Conservation (phyloP, 257 asterid genomes). For the Marsdenia floribunda region DNA sequence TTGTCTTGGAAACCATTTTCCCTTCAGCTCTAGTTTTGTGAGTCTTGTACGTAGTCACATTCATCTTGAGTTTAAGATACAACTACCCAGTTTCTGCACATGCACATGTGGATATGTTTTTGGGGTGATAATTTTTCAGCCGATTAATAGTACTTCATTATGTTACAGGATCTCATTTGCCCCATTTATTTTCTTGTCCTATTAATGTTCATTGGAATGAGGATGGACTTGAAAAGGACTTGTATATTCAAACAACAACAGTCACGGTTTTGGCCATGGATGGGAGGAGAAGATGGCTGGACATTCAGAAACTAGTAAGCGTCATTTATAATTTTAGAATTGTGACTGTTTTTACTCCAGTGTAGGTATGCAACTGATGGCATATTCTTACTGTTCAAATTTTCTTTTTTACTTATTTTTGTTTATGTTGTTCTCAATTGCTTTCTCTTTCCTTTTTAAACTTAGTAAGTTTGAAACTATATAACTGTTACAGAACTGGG, state of each 20-base stretch:
- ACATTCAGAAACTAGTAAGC: slow-evolving; percentile 87
- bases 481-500: background rate
- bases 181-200: slow-evolving; percentile 54
- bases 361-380: background rate
- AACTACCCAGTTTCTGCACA: background rate
- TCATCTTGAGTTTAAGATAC: background rate
- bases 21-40: background rate
- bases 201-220: slow-evolving; percentile 59
- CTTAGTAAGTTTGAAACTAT: background rate
- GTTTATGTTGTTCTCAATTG: background rate
- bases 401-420: background rate
- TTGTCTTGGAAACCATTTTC: background rate
- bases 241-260: slow-evolving; percentile 66
- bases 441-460: background rate
- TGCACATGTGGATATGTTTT: background rate
- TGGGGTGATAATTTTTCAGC: background rate
- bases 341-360: slow-evolving; percentile 4
- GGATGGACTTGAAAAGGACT: slow-evolving; percentile 87
- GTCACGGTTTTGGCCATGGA: slow-evolving; percentile 94
- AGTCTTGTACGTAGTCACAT: background rate
- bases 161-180: slow-evolving; percentile 44
- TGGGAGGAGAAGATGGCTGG: slow-evolving; percentile 98
- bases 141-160: background rate
- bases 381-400: background rate
- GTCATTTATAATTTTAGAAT: slow-evolving; percentile 21